Base-by-base conservation (phyloP, 2,329 filamentous ascomycete genomes). In the Microascus cirrosus region DNA sequence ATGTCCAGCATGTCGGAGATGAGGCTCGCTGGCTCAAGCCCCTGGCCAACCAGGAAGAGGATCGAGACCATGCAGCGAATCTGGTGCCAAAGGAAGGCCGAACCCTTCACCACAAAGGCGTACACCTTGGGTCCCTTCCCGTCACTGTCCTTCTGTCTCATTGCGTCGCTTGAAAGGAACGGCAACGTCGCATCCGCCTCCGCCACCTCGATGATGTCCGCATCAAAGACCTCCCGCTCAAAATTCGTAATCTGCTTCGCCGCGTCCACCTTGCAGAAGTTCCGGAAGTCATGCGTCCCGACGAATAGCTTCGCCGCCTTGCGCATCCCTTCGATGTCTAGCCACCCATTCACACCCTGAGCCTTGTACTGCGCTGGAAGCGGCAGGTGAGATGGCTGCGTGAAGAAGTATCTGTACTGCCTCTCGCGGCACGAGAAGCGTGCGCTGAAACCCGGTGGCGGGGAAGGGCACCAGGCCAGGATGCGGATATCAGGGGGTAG, bases 11-110 rank as follows among this genome's bases (percentile, higher is more conserved):
- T 77, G 25, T 86, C 78, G 56, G 83, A 78, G 51, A 97, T 77
- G 15, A 97, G 73, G 0, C 80, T 80, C 0, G 92, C 87, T 32
- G 77, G 69, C 70, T 99, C 94, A 18, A 95, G 81, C 0, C 90
- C 85, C 73, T 99, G 94, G 32, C 90, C 94, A 10, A 97, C 85
- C 12, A 94, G 77, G 75, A 99, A 97, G n/a, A 99, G 76, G 7
- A 97, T 77, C 18, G 86, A 83, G n/a, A 95, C 85, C 83, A 99
- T 92, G 74, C 93, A 90, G 25, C 94, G 85, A 63, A 99, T 95
- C 74, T 99, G 94, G 73, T 99, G 94, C 94, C 94, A 99, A 53
- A 99, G 74, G 71, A 99, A 99, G 1, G 92, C 94, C 8, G 88
- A 91, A 22, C 94, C 94, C 63, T 92, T 84, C 48, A 99, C 84